Conservation (phyloP, 208 protist species). For the Wallacemonas sp. region DNA sequence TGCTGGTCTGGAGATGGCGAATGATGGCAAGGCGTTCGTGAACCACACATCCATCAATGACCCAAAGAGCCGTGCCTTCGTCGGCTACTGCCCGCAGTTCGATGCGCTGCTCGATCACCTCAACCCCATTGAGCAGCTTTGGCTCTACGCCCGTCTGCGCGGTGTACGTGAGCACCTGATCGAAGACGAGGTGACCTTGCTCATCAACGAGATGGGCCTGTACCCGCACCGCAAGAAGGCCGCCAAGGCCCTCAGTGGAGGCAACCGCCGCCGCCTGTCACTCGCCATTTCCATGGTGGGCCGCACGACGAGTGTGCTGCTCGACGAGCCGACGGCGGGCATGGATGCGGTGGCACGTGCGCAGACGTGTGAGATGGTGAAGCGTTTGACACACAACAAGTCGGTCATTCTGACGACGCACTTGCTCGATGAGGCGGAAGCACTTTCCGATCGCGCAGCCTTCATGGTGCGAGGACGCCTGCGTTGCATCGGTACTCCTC, state of each 20-base stretch:
- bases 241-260: conserved; percentile 62
- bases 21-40: conserved; percentile 64
- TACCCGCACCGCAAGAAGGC: conserved; percentile 34
- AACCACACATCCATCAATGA: conserved; percentile 46
- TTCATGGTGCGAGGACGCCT: conserved; percentile 91
- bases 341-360: conserved; percentile 84
- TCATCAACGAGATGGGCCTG: conserved; percentile 56
- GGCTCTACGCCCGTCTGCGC: conserved; percentile 83
- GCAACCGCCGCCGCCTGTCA: conserved; percentile 88
- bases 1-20: conserved; percentile 67
- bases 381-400: conserved; percentile 43
- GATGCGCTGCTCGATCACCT: conserved; percentile 92
- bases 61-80: conserved; percentile 32
- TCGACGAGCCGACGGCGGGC: conserved; percentile 89
- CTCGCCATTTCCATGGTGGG: conserved; percentile 88
- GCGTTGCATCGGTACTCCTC: conserved; percentile 77
- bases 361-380: conserved; percentile 80
- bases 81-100: conserved; percentile 96
- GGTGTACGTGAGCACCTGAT: conserved; percentile 48
- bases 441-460: conserved; percentile 69
- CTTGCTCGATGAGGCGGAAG: conserved; percentile 89
- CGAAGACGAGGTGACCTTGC: conserved; percentile 32
- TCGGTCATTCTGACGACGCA: conserved; percentile 87
- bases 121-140: conserved; percentile 90
- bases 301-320: conserved; percentile 68